phyloP scores from a whole-genome alignment of 495 filamentous ascomycete genomes.

The Pyronema domesticum region DNA sequence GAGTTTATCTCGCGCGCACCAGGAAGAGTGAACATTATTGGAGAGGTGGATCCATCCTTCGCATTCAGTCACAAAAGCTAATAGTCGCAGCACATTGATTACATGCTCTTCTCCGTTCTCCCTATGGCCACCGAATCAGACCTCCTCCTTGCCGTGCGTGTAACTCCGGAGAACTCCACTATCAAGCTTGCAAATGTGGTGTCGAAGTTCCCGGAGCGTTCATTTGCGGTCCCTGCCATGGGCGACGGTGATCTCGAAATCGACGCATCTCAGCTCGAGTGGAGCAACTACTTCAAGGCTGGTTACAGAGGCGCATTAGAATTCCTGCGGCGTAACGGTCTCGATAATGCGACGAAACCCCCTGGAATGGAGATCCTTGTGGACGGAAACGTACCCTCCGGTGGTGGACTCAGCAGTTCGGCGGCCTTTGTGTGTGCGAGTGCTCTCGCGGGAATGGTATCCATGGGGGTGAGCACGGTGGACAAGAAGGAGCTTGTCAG shows the following conservation, averaged over 20 bases:
- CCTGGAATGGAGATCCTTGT: constrained; percentile 74
- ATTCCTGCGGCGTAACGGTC: constrained; percentile 50
- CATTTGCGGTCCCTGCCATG: constrained; percentile 50
- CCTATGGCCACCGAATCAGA: constrained; percentile 91
- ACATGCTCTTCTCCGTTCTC: constrained; percentile 86
- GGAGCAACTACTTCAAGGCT: constrained; percentile 97
- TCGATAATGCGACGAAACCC: constrained; percentile 39
- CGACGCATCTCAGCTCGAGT: constrained; percentile 69
- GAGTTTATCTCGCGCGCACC: constrained; percentile 80
- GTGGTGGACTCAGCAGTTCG: constrained; percentile 81
- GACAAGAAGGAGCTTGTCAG: constrained; percentile 81
- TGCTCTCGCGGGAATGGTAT: constrained; percentile 70
- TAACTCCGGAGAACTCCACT: constrained; percentile 29
- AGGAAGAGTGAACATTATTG: constrained; percentile 93
- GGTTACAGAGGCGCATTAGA: constrained; percentile 68
- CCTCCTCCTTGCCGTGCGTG: constrained; percentile 68
- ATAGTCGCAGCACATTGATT: constrained; percentile 62
- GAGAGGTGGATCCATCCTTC: constrained; percentile 36
- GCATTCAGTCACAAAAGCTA: constrained; percentile 1
- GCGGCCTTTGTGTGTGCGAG: constrained; percentile 87
- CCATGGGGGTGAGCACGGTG: constrained; percentile 61
- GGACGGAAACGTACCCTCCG: constrained; percentile 79
- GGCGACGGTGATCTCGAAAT: constrained; percentile 52
- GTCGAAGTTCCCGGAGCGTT: constrained; percentile 54
- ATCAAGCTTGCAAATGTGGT: constrained; percentile 65